These are phyloP conservation scores for Colletotrichum sp. DNA, from an alignment of 2,329 filamentous ascomycete species.

Conservation along the genomic window DNA sequence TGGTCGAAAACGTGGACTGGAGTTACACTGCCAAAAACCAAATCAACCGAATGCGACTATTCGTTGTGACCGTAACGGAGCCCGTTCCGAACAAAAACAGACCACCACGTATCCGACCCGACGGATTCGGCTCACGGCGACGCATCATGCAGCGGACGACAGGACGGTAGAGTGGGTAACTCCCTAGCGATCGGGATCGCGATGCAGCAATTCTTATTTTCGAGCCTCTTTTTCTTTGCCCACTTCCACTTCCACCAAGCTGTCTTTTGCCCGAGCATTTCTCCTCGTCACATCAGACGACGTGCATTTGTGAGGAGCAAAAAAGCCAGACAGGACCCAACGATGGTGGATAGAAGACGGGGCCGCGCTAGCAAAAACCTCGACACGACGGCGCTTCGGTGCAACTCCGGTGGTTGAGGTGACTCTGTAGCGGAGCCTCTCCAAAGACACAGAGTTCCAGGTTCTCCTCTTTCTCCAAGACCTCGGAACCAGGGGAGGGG, in stretches of 20 bases:
- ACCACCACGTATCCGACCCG: background rate
- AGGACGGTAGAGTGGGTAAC: background rate
- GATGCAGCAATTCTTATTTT: background rate
- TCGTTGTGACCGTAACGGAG: background rate
- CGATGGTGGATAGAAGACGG: slow-evolving; percentile 3
- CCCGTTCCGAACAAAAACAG: background rate
- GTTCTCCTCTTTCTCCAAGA: slow-evolving; percentile 13
- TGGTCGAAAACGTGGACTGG: background rate
- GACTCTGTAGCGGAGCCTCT: background rate
- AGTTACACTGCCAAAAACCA: background rate
- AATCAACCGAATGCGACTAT: background rate
- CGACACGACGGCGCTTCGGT: slow-evolving; percentile 4
- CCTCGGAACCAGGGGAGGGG: background rate
- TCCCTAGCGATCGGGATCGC: background rate
- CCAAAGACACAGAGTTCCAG: background rate
- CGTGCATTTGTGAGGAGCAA: background rate
- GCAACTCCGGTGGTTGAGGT: slow-evolving; percentile 10
- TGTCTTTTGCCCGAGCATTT: background rate
- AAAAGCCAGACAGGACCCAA: background rate
- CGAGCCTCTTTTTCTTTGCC: background rate
- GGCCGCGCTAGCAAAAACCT: background rate
- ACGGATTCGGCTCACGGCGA: background rate
- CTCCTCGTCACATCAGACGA: background rate
- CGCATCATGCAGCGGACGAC: background rate
- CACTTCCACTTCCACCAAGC: background rate